Conservation (phyloP, 1,139 yeast species). For the Pichia terricola region DNA sequence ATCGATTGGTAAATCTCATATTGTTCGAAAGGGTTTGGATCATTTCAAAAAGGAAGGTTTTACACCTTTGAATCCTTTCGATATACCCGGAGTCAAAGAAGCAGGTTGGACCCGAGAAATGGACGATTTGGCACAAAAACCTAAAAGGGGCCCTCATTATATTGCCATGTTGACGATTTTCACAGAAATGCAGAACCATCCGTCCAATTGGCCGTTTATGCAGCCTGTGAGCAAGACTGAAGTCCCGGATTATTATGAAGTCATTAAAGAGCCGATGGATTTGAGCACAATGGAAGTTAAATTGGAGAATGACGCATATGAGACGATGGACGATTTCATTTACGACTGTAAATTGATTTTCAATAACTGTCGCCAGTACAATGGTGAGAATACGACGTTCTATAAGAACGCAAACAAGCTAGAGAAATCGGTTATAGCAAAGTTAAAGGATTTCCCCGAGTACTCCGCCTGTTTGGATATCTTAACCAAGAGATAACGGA, state of each 20-base stretch:
- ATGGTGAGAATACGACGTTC: slow-evolving; percentile 83
- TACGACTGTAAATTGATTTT: slow-evolving; percentile 81
- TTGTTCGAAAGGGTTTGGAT: slow-evolving; percentile 73
- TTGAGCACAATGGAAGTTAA: slow-evolving; percentile 90
- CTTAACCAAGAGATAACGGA: slow-evolving; percentile 14
- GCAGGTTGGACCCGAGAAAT: slow-evolving; percentile 98
- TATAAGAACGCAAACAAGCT: slow-evolving; percentile 85
- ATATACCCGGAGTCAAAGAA: slow-evolving; percentile 80
- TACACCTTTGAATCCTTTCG: slow-evolving; percentile 50
- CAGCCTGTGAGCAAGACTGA: slow-evolving; percentile 89
- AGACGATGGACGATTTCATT: slow-evolving; percentile 81
- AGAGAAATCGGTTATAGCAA: slow-evolving; percentile 75
- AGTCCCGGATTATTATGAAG: slow-evolving; percentile 93
- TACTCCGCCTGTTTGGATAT: slow-evolving; percentile 45
- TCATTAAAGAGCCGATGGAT: slow-evolving; percentile 99
- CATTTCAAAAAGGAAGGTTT: slow-evolving; percentile 50
- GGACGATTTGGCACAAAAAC: slow-evolving; percentile 94
- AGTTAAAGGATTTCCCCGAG: slow-evolving; percentile 77
- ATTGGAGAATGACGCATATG: slow-evolving; percentile 85
- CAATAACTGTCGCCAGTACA: slow-evolving; percentile 83
- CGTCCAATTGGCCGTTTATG: slow-evolving; percentile 98
- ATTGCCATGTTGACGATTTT: slow-evolving; percentile 85
- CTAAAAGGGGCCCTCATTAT: slow-evolving; percentile 90
- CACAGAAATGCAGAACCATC: slow-evolving; percentile 84
- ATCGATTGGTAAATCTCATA: slow-evolving; percentile 67